Base-by-base conservation (phyloP, 1,139 yeast species). In the Saccharomyces hybrid region DNA sequence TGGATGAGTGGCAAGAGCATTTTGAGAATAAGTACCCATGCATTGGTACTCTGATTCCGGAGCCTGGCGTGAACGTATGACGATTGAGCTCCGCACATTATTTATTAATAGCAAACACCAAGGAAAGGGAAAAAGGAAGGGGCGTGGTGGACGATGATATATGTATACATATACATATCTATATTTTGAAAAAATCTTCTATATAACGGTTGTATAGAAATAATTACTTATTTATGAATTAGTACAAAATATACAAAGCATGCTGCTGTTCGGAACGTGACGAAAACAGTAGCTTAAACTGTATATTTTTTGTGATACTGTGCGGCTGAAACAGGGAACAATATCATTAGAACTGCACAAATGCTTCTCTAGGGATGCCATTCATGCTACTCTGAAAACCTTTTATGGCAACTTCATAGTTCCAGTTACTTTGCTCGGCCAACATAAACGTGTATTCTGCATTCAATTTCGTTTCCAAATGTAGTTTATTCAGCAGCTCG, bases 361-460 rank as follows among this genome's bases (percentile, higher is more conserved):
- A 84, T 1, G 88, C 88, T 55, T 80, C 77, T n/a, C 80, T 79
- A 11, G 88, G 88, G 31, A 84, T 75, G 57, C 75, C 77, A 27
- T 70, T 69, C 23, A 74, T 72, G 34, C 89, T 85, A 61, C 80
- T 83, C 62, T 83, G 81, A 71, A 91, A 93, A 58, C 88, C 84
- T 50, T 77, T 77, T 25, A 82, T 74, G 46, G 96, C 91, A 56
- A 75, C 79, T 50, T 81, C 83, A 62, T 81, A 84, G 70, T 88
- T 86, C 91, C 96, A 91, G 54, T 81, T 78, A 64, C 96, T 89
- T 69, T 90, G 96, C 66, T 90, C 91, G 53, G 93, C 86, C 51
- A 95, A 78, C 89, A 91, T 82, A 38, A 84, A 73, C 1, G 95
- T 88, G 68, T 84, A 93, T 63, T 87, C 87, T 27, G 88, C 76